phyloP scores from a whole-genome alignment of 2,329 filamentous ascomycete genomes.

The Colletotrichum theobromicola region DNA sequence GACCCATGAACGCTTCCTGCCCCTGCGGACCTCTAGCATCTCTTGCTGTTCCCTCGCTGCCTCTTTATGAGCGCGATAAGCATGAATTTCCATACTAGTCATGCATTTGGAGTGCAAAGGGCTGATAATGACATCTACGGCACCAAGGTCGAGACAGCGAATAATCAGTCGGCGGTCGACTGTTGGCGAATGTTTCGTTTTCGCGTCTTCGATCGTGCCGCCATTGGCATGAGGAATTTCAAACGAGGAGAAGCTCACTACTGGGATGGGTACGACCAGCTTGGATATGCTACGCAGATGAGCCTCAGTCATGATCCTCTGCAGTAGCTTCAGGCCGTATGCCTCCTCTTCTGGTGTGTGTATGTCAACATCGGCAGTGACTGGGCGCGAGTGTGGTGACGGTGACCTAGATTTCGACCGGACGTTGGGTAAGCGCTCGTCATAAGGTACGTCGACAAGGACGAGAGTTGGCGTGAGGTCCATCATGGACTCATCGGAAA shows the following conservation, averaged over 20 bases:
- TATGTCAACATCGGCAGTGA: constrained; percentile 41
- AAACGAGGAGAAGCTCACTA: constrained; percentile 49
- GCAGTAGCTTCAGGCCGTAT: constrained; percentile 60
- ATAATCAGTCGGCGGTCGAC: constrained; percentile 58
- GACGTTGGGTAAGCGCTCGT: constrained; percentile 48
- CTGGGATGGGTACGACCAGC: constrained; percentile 60
- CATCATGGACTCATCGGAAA: constrained; percentile 57
- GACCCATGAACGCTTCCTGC: constrained; percentile 89
- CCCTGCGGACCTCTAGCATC: constrained; percentile 73
- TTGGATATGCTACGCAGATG: constrained; percentile 61
- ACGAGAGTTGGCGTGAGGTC: constrained; percentile 63
- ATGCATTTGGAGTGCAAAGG: constrained; percentile 78
- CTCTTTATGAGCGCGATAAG: constrained; percentile 81
- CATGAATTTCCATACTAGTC: constrained; percentile 79
- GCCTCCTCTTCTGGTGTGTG: constrained; percentile 52
- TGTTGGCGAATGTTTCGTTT: constrained; percentile 21
- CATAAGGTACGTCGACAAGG: constrained; percentile 60
- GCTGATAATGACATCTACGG: constrained; percentile 82
- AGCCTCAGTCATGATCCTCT: constrained; percentile 63
- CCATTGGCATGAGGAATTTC: constrained; percentile 30
- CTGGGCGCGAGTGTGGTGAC: constrained; percentile 47
- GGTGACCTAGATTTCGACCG: constrained; percentile 42
- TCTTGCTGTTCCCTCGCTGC: constrained; percentile 75
- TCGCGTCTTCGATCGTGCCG: constrained; percentile 22
- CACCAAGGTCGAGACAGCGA: constrained; percentile 83